Evolutionary conservation across 1,284 basidiomycete genomes (phyloP), one percentile per base, ranked within the genome.

Genomic region (Cystobasidium pallidum): DNA sequence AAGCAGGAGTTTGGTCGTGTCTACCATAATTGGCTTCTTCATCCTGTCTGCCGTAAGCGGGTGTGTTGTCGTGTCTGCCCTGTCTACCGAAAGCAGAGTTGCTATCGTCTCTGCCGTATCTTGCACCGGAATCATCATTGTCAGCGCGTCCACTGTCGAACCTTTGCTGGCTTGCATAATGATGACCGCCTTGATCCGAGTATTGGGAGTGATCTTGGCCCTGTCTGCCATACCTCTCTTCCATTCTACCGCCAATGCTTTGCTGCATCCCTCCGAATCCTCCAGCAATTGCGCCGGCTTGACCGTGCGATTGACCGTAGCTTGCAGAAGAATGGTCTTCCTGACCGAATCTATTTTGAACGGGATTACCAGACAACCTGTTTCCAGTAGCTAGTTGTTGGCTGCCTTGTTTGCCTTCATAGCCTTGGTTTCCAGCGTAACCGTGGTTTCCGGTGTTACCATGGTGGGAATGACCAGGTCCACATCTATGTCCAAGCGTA

Each of bases 401-500:
- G 26, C 13, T 15, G 43, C 62, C 47, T 28, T 45, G 64, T 7
- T 55, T 21, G 3, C 64, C 17, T 11, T 51, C 41, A n/a, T 6
- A 17, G 43, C 43, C 43, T 11, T 34, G 24, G 28, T 51, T 28
- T 51, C 64, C 8, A 8, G 15, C 3, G 41, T 32, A 17, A 19
- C 43, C 43, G 3, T 34, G 24, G 28, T 51, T 28, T 51, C 64
- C 8, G 10, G 15, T 3, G 41, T 32, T n/a, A 41, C 32, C 19
- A 3, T 66, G 64, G 34, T 71, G 68, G 21, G 45, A 43, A 34
- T 71, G 68, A 28, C 55, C 54, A 43, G 57, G 21, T 24, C 59
- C 68, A 49, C 68, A 71, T 54, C 61, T 6, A 21, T 71, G 68
- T 10, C 68, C 68, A 0, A 63, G 68, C 17, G 68, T 71, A 2